These are phyloP conservation scores for Coniferiporia weirii DNA, from an alignment of 1,284 basidiomycete species.

Conservation along the genomic window DNA sequence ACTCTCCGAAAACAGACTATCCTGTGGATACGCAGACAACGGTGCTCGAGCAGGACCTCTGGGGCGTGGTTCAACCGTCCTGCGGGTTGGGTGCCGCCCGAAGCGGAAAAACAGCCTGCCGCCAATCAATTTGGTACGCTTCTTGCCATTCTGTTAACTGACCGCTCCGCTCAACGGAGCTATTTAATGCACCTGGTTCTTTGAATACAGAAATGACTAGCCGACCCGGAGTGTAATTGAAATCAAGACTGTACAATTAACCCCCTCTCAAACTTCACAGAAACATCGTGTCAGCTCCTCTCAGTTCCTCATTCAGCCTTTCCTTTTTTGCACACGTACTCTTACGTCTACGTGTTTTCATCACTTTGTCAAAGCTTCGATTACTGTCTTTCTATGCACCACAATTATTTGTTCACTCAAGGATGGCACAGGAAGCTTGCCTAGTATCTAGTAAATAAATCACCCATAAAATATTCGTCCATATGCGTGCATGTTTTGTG, in stretches of 20 bases:
- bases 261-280: background rate
- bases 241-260: background rate
- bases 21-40: slow-evolving; percentile 14
- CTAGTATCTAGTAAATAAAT: too few species aligned
- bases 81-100: slow-evolving; percentile 13
- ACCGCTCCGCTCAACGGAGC: background rate
- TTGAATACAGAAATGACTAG: slow-evolving; percentile 8
- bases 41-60: slow-evolving; percentile 9
- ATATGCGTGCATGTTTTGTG: too few species aligned
- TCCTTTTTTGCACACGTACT: background rate
- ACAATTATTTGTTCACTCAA: too few species aligned
- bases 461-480: too few species aligned
- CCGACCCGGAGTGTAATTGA: background rate
- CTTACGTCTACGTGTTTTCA: background rate
- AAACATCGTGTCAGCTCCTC: background rate
- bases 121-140: slow-evolving; percentile 8
- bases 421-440: too few species aligned
- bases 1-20: too few species aligned
- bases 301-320: background rate
- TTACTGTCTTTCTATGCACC: too few species aligned
- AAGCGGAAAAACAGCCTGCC: slow-evolving; percentile 3
- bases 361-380: background rate
- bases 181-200: background rate
- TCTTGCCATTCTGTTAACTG: background rate
- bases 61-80: slow-evolving; percentile 16